phyloP scores from a whole-genome alignment of 257 asterid species.

The Rubia yunnanensis region DNA sequence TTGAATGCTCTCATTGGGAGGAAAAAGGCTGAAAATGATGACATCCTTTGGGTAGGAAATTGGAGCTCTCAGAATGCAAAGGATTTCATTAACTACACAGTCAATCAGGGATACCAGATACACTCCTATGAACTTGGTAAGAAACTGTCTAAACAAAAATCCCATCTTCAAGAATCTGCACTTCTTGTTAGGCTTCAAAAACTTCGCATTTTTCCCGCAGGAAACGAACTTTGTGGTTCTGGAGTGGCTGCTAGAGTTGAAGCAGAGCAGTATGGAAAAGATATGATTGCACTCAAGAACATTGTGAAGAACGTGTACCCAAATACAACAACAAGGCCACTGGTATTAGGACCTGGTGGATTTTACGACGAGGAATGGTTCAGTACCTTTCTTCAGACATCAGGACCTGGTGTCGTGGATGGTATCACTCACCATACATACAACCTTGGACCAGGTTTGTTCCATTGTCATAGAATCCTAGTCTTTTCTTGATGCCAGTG shows the following conservation, averaged over 20 bases:
- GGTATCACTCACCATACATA: constrained; percentile 80
- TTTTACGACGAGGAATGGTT: constrained; percentile 65
- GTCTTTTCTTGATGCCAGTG: not conserved
- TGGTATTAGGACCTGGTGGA: constrained; percentile 71
- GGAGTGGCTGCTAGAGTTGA: constrained; percentile 50
- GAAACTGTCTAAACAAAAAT: not conserved
- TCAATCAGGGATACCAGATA: constrained; percentile 56
- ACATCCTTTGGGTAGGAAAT: constrained; percentile 44
- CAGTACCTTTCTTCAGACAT: constrained; percentile 30
- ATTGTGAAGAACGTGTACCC: constrained; percentile 41
- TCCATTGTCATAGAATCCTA: not conserved
- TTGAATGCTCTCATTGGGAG: constrained; percentile 70
- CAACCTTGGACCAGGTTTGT: constrained; percentile 71
- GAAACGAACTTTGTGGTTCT: constrained; percentile 67
- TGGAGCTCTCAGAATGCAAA: constrained; percentile 56
- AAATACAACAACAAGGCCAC: constrained; percentile 32
- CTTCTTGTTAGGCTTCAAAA: not conserved
- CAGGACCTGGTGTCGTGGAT: constrained; percentile 53
- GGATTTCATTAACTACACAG: constrained; percentile 55
- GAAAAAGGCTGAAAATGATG: constrained; percentile 12
- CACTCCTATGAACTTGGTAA: constrained; percentile 79
- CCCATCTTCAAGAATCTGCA: not conserved
- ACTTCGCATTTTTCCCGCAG: constrained; percentile 19
- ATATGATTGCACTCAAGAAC: constrained; percentile 34
- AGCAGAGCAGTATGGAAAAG: constrained; percentile 66